These are phyloP conservation scores for Phytophthora sojae DNA, from an alignment of 352 stramenopile species.

Conservation along the genomic window DNA sequence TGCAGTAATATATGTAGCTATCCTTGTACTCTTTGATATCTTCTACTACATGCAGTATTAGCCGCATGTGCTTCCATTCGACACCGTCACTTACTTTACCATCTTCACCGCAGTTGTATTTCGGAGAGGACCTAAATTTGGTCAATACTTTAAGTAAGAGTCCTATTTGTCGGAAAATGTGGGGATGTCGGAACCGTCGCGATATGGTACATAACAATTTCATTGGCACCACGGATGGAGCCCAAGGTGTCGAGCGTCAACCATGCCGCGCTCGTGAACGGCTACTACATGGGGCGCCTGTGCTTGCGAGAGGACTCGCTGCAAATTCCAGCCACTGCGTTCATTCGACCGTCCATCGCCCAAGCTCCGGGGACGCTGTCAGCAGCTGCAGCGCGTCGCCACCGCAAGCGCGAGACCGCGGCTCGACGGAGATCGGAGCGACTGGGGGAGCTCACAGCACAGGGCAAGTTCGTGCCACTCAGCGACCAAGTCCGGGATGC, in stretches of 20 bases:
- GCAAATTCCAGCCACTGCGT: conserved; percentile 39
- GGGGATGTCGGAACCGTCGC: too few species aligned
- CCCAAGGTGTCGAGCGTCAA: conserved; percentile 45
- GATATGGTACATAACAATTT: not conserved
- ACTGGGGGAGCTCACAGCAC: conserved; percentile 44
- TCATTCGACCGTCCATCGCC: conserved; percentile 16
- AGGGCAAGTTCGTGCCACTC: conserved; percentile 66
- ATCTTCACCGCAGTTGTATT: too few species aligned
- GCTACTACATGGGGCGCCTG: conserved; percentile 55
- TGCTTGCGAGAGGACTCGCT: conserved; percentile 43
- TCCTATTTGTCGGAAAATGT: too few species aligned
- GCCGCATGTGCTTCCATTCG: too few species aligned
- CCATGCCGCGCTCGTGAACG: conserved; percentile 55
- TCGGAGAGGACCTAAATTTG: too few species aligned
- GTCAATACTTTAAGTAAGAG: too few species aligned
- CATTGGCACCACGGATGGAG: conserved; percentile 22
- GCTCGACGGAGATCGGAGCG: conserved; percentile 33
- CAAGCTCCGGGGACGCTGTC: conserved; percentile 1
- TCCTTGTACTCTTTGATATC: too few species aligned
- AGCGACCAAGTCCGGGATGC: conserved; percentile 21
- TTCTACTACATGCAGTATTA: too few species aligned
- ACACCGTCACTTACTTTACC: too few species aligned
- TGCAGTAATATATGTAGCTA: too few species aligned
- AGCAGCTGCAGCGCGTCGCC: conserved; percentile 30
- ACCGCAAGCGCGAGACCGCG: conserved; percentile 50